Base-by-base conservation (phyloP, 805 yeast species). In the Saccharomycodes ludwigii region DNA sequence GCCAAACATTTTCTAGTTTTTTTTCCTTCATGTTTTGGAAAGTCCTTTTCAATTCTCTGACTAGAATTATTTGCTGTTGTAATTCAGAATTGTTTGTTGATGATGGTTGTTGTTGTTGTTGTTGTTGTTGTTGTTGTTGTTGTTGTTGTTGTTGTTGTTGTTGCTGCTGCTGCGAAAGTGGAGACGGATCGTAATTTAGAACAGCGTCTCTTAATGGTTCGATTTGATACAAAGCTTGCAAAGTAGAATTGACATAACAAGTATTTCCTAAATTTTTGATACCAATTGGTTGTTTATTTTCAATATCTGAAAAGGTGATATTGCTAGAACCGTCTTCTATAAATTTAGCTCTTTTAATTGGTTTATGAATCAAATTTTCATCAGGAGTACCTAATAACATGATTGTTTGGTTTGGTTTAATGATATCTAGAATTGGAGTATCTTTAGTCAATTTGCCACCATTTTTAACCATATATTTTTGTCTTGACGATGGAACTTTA, bases 381-480 rank as follows among this genome's bases (percentile, higher is more conserved):
- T 80, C 91, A 2, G 95, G 88, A 1, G 96, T 78, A 16, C 99
- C 99, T 35, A 91, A 64, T 35, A 91, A 82, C 94, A 91, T 81
- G 15, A 88, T 63, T 10, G 71, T 62, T 42, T 78, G 81, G 21
- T 71, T 71, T 15, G 71, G 64, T 46, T 78, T 80, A 39, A 86
- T 68, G 32, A 82, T 55, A 23, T 64, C 59, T 6, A 52, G 46
- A 12, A 50, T 39, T 5, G 44, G 33, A n/a, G 59, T 60, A 38
- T 79, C 86, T 55, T 84, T 88, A 34, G 67, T 66, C 46, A 91
- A 59, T 52, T 85, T 93, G 25, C 95, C 95, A 9, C 93, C 88
- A n/a, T n/a, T n/a, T 59, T 82, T 85, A 32, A 84, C 71, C 50
- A 91, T 66, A 38, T 86, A 77, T 60, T 88, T 88, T 59, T 91